Percentiles rank a stretch among this genome's conserved stretches.
Conservation (phyloP, 2,329 filamentous ascomycete species). For the Coniochaeta prunicola region DNA sequence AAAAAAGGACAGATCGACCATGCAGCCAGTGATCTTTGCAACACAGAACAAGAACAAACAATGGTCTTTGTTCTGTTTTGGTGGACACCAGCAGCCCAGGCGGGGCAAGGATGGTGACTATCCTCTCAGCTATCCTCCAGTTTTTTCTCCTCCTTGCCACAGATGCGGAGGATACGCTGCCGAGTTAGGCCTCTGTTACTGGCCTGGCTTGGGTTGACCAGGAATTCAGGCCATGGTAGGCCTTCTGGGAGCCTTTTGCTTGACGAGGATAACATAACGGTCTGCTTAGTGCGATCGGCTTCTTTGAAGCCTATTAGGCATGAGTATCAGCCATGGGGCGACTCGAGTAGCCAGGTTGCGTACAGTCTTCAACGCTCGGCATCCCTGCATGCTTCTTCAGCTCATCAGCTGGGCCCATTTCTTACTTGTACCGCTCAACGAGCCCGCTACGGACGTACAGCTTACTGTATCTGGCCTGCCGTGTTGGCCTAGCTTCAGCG, state of each 20-base stretch:
- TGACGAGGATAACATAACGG: slow-evolving; percentile 18
- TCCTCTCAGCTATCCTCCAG: too few species aligned
- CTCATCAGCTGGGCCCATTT: slow-evolving; percentile 13
- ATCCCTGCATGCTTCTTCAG: slow-evolving; percentile 19
- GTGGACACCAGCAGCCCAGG: too few species aligned
- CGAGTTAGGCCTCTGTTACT: slow-evolving; percentile 1
- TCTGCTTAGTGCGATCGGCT: slow-evolving; percentile 19
- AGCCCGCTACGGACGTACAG: slow-evolving; percentile 14
- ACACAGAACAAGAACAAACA: too few species aligned
- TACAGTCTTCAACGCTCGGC: slow-evolving; percentile 22
- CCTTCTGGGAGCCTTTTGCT: slow-evolving; percentile 15
- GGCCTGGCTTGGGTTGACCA: slow-evolving; percentile 5
- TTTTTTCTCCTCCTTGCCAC: too few species aligned
- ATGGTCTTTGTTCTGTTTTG: too few species aligned
- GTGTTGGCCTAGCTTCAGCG: slow-evolving; percentile 20
- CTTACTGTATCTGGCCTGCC: slow-evolving; percentile 14
- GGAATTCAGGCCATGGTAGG: slow-evolving; percentile 13
- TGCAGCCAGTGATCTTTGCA: too few species aligned
- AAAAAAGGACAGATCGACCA: too few species aligned
- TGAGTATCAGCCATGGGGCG: slow-evolving; percentile 12
- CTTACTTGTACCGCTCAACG: slow-evolving; percentile 14
- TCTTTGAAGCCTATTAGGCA: slow-evolving; percentile 22
- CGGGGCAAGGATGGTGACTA: too few species aligned
- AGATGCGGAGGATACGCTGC: slow-evolving; percentile 5
- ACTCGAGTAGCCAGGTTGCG: slow-evolving; percentile 11